Base-by-base conservation (phyloP, 768 basidiomycete genomes). In the Mycena crocata region DNA sequence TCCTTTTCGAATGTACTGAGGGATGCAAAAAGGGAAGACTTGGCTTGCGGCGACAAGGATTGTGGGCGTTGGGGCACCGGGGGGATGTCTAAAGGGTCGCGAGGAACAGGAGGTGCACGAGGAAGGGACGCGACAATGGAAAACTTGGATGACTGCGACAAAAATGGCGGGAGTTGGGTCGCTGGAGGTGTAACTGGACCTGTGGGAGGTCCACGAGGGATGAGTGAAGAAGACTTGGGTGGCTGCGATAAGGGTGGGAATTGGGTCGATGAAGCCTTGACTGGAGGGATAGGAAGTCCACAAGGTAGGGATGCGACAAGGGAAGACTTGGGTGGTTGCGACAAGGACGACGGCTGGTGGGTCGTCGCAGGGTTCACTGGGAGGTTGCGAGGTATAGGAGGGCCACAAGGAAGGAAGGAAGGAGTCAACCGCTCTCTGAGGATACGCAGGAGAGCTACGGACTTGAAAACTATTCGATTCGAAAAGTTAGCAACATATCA, bases 1-100 rank as follows among this genome's bases (percentile, higher is more conserved):
- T 63, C 62, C 62, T 50, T 49, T 31, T 64, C 54, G 21, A 64
- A 39, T 48, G 55, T 40, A 39, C 55, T 64, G 37, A 42, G 3
- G 26, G 62, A 40, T 30, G 62, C 55, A 24, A 64, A 64, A 32
- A 64, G 28, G 28, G 30, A 15, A 7, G 62, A 37, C 1, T n/a
- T n/a, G n/a, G n/a, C n/a, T n/a, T 46, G 39, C 26, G 55, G 46
- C 28, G 40, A 31, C 6, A 26, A 6, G 44, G 46, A 19, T 40
- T n/a, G 32, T 24, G 19, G 17, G 32, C 12, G 31, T 12, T 51
- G 32, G 35, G 19, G 49, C n/a, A 28, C 24, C 31, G 14, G 46
- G 40, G n/a, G n/a, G n/a, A n/a, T n/a, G n/a, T n/a, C n/a, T n/a
- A n/a, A n/a, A n/a, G n/a, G n/a, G n/a, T n/a, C n/a, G n/a, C n/a